Percentiles rank a stretch among this genome's conserved stretches.
Evolutionary conservation across 1,284 basidiomycete genomes (phyloP).

Genomic region (Ustilago loliicola): DNA sequence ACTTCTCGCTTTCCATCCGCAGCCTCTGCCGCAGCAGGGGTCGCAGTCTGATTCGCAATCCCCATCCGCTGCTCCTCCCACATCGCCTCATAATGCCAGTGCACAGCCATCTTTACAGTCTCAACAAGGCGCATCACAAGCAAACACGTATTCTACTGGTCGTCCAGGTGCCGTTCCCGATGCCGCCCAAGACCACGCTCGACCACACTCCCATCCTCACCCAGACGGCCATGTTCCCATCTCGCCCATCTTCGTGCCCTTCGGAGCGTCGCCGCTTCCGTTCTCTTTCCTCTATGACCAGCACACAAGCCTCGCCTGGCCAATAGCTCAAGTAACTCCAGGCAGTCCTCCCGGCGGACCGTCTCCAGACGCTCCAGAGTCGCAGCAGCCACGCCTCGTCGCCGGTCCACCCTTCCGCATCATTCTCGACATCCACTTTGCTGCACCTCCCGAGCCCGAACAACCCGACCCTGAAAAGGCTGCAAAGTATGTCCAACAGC

Average conservation of each 20-base stretch:
- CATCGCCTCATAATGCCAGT: background rate
- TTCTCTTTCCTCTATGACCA: conserved; percentile 66
- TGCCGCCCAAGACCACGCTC: background rate
- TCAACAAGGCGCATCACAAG: conserved; percentile 7
- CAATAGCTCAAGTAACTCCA: conserved; percentile 50
- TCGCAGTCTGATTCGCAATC: background rate
- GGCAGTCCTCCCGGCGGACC: conserved; percentile 41
- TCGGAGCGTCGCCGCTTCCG: conserved; percentile 58
- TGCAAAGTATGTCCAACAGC: conserved; percentile 49
- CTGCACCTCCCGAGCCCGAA: conserved; percentile 37
- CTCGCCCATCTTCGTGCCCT: conserved; percentile 60
- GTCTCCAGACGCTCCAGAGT: conserved; percentile 32
- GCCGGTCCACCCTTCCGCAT: conserved; percentile 62
- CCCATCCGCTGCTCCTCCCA: background rate
- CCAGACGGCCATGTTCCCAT: conserved; percentile 49
- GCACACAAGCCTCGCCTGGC: conserved; percentile 57
- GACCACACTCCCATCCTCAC: conserved; percentile 26
- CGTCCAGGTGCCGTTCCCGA: background rate
- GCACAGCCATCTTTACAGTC: background rate
- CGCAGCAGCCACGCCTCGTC: conserved; percentile 48
- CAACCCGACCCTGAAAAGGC: conserved; percentile 54
- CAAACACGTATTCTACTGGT: conserved; percentile 3
- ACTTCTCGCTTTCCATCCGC: conserved; percentile 55
- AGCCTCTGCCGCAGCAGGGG: conserved; percentile 34
- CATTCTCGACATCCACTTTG: conserved; percentile 53